Percentiles rank a stretch among this genome's conserved stretches.
Evolutionary conservation across 2,329 filamentous ascomycete species (phyloP).

Genomic region (Leptographium radiaticola): DNA sequence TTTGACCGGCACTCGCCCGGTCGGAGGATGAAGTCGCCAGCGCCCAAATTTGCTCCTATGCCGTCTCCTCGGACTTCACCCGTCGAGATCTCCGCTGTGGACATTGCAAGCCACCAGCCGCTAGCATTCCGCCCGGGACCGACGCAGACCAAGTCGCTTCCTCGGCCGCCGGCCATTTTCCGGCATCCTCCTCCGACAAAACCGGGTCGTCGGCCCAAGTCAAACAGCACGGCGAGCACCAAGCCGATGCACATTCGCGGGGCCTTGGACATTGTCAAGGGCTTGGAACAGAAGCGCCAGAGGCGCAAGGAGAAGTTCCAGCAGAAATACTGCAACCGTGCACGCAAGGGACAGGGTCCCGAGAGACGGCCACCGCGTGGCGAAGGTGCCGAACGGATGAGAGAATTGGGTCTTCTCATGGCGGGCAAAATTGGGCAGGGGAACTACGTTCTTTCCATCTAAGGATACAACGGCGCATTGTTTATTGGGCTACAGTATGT

Average conservation of each 20-base stretch:
- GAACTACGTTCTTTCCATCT: slow-evolving; percentile 68
- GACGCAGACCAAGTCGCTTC: slow-evolving; percentile 75
- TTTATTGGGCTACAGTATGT: neutral
- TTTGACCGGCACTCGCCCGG: slow-evolving; percentile 59
- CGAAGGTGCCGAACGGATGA: slow-evolving; percentile 86
- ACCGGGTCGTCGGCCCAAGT: slow-evolving; percentile 13
- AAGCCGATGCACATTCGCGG: slow-evolving; percentile 62
- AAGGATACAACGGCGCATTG: slow-evolving; percentile 14
- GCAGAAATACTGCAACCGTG: slow-evolving; percentile 78
- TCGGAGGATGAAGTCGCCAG: slow-evolving; percentile 53
- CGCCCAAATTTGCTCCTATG: slow-evolving; percentile 30
- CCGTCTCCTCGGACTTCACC: slow-evolving; percentile 36
- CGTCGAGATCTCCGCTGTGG: slow-evolving; percentile 21
- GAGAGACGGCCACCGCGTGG: slow-evolving; percentile 63
- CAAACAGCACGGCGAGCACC: slow-evolving; percentile 15
- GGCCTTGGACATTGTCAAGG: slow-evolving; percentile 96
- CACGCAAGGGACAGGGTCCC: slow-evolving; percentile 51
- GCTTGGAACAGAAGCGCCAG: slow-evolving; percentile 86
- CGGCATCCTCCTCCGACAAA: slow-evolving; percentile 22
- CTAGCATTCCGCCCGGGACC: slow-evolving; percentile 49
- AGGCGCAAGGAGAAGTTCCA: slow-evolving; percentile 86
- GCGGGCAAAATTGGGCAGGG: slow-evolving; percentile 64
- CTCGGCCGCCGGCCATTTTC: slow-evolving; percentile 62
- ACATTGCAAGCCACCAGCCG: slow-evolving; percentile 28
- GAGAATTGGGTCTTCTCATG: slow-evolving; percentile 78